Conservation (phyloP, 2,329 filamentous ascomycete species). For the Mollisia scopiformis region DNA sequence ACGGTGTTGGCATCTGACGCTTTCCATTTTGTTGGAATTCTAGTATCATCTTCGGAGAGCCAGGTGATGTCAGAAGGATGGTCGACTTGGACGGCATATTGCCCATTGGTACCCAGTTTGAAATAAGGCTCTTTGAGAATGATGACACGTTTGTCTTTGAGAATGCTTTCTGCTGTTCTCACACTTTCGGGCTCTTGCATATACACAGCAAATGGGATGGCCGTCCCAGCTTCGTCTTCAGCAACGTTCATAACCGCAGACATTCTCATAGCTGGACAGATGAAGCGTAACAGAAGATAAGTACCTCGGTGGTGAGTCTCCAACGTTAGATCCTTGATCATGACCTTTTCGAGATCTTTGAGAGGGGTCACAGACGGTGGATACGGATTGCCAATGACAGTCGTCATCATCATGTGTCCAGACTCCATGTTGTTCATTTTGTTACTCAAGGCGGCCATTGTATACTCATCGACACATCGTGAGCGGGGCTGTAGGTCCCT, state of each 20-base stretch:
- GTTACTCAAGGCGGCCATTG: not conserved
- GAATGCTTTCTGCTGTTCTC: constrained; percentile 37
- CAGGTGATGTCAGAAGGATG: constrained; percentile 52
- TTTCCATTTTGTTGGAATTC: constrained; percentile 3
- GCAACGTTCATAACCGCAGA: constrained; percentile 36
- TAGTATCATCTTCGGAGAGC: constrained; percentile 38
- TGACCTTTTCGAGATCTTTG: constrained; percentile 29
- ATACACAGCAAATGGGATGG: constrained; percentile 45
- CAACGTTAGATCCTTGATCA: constrained; percentile 38
- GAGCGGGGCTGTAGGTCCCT: not conserved
- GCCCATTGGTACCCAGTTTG: constrained; percentile 42
- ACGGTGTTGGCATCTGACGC: not conserved
- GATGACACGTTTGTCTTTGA: constrained; percentile 40
- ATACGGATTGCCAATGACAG: constrained; percentile 10
- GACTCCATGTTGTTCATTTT: not conserved
- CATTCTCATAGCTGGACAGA: constrained; percentile 36
- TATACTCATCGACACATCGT: not conserved
- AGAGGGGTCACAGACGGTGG: constrained; percentile 10
- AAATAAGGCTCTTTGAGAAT: constrained; percentile 59
- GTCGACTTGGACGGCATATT: constrained; percentile 52
- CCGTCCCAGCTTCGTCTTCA: constrained; percentile 23
- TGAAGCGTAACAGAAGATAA: constrained; percentile 38
- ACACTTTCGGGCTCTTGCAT: constrained; percentile 38
- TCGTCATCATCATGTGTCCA: not conserved
- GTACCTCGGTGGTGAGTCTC: constrained; percentile 45